Evolutionary conservation across 345 rosid genomes (phyloP), one percentile per base, ranked within the genome.

Genomic region (Lepidium sativum): DNA sequence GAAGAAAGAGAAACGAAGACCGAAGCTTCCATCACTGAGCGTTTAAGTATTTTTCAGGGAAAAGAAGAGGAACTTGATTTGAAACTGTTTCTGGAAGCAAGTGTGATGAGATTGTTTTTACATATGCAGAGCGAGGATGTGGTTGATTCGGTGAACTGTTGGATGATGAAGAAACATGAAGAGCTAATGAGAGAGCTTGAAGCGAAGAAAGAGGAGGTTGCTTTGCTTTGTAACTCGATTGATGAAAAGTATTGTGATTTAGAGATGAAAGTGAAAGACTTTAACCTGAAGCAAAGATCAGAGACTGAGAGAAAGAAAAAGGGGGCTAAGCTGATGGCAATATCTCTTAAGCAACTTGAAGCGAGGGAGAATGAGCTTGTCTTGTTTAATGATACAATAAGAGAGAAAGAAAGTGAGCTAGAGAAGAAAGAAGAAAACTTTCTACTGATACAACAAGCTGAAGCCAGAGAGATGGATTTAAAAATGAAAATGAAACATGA

Each of bases 371-470:
- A 58, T 6, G 58, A 58, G 41, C 20, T 58, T 13, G 38, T 21
- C 12, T 34, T 44, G 25, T 33, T 43, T 44, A 9, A 45, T 34
- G 51, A 58, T 12, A 15, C 57, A 12, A 16, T 48, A 5, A n/a
- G 20, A 1, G 34, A 39, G 51, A 68, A 29, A 37, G 9, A n/a
- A 1, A 50, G 0, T 31, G 65, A 38, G 27, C 21, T 68, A 16
- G 20, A 59, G 73, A 50, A 50, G 67, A 69, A 43, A 27, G 53
- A 60, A 18, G 60, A 49, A 1, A 1, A 12, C 13, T 68, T 49
- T 29, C 23, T 16, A 11, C 12, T 48, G 65, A 68, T 16, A 57
- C 41, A 35, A 13, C 8, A n/a, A 4, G 33, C 15, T 9, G 42
- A 37, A 38, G 49, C 65, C 10, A 58, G 3, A 31, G 51, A 38